Evolutionary conservation across 306 rosid genomes (phyloP).

Genomic region (Casuarina equisetifolia): DNA sequence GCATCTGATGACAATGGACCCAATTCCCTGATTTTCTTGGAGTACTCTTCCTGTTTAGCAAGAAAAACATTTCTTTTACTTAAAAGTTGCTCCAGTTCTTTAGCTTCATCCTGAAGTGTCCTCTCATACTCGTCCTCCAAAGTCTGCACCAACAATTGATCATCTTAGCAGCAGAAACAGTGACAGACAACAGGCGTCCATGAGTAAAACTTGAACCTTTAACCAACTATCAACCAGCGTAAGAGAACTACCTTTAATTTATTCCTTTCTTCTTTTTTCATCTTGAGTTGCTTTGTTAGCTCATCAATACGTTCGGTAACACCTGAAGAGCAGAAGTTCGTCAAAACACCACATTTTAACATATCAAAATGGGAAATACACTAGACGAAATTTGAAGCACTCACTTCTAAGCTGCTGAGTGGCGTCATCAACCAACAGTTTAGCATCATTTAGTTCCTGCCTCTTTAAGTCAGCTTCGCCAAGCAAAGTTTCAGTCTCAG

Average conservation of each 20-base stretch:
- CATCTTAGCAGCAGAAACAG: constrained; percentile 30
- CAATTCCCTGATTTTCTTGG: constrained; percentile 87
- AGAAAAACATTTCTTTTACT: constrained; percentile 69
- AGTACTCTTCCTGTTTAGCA: constrained; percentile 87
- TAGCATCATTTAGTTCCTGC: constrained; percentile 75
- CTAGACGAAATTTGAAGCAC: constrained; percentile 29
- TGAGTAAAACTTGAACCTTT: not conserved
- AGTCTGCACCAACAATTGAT: constrained; percentile 51
- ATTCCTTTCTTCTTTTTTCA: constrained; percentile 73
- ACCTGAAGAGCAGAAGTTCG: constrained; percentile 51
- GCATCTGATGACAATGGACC: constrained; percentile 96
- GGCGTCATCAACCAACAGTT: constrained; percentile 67
- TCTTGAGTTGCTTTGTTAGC: constrained; percentile 51
- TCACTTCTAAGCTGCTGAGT: constrained; percentile 75
- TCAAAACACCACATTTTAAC: constrained; percentile 27
- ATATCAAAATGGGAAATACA: constrained; percentile 26
- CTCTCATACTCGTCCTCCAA: constrained; percentile 80
- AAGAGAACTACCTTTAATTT: constrained; percentile 69
- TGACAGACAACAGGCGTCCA: constrained; percentile 7
- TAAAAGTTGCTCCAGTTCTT: constrained; percentile 81
- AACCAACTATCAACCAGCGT: constrained; percentile 26
- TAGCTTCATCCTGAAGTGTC: constrained; percentile 91
- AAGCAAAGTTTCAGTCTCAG: constrained; percentile 54
- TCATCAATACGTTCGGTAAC: constrained; percentile 62
- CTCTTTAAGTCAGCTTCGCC: constrained; percentile 66